These are phyloP conservation scores for Eimeria praecox DNA, from an alignment of 169 alveolate species.

Conservation along the genomic window DNA sequence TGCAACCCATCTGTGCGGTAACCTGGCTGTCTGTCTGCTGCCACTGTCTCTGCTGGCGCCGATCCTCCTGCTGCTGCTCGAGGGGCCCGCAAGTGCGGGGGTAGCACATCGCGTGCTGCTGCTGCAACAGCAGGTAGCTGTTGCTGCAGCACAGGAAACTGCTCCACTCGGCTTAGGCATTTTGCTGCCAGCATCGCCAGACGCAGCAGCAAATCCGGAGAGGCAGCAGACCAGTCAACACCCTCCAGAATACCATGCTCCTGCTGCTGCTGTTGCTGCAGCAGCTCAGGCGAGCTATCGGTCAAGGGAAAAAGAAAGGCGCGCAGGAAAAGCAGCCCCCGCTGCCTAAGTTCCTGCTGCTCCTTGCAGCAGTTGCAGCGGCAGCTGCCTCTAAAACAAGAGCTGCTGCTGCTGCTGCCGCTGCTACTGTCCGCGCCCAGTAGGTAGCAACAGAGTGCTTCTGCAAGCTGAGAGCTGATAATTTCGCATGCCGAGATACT, in stretches of 20 bases:
- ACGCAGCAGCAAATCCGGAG: slow-evolving; percentile 52
- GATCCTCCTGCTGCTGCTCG: slow-evolving; percentile 20
- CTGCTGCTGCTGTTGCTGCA: slow-evolving; percentile 35
- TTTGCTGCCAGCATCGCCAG: slow-evolving; percentile 72
- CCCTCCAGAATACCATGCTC: not conserved
- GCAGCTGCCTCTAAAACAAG: not conserved
- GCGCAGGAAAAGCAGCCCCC: slow-evolving; percentile 64
- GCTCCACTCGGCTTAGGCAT: slow-evolving; percentile 54
- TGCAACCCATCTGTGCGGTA: slow-evolving; percentile 21
- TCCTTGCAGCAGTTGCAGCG: not conserved
- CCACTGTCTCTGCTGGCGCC: not conserved
- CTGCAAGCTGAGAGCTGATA: slow-evolving; percentile 59
- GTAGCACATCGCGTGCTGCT: slow-evolving; percentile 39
- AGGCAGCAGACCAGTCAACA: slow-evolving; percentile 66
- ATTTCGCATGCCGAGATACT: slow-evolving; percentile 72
- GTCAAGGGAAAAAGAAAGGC: slow-evolving; percentile 45
- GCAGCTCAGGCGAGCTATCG: slow-evolving; percentile 11
- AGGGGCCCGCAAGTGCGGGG: slow-evolving; percentile 76
- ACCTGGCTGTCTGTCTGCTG: slow-evolving; percentile 17
- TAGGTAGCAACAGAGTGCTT: slow-evolving; percentile 53
- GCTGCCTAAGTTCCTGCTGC: slow-evolving; percentile 34
- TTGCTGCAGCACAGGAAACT: slow-evolving; percentile 2
- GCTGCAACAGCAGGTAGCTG: slow-evolving; percentile 50
- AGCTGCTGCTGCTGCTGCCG: not conserved
- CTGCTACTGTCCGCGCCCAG: slow-evolving; percentile 37